phyloP scores from a whole-genome alignment of 2,329 filamentous ascomycete species.

The Akanthomyces lecanii region DNA sequence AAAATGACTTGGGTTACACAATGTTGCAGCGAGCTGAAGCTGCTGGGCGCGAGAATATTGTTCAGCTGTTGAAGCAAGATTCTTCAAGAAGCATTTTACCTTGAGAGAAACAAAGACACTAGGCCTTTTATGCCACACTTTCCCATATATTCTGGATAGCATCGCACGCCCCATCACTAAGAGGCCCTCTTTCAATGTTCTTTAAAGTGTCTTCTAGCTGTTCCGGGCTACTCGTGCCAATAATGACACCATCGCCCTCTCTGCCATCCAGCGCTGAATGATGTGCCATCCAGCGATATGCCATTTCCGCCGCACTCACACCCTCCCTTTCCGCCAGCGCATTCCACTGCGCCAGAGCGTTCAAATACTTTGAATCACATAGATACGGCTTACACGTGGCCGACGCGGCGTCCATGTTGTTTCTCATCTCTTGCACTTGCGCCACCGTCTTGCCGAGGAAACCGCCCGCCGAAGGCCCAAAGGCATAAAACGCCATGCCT shows the following conservation, averaged over 20 bases:
- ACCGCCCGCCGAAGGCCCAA: slow-evolving; percentile 19
- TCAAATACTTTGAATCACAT: slow-evolving; percentile 11
- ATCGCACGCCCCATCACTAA: slow-evolving; percentile 16
- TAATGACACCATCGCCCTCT: slow-evolving; percentile 2
- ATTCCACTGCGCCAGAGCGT: slow-evolving; percentile 17
- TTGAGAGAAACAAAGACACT: neutral
- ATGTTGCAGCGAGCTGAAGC: too few relatives aligned
- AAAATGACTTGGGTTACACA: too few relatives aligned
- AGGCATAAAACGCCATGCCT: slow-evolving; percentile 21
- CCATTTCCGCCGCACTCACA: slow-evolving; percentile 16
- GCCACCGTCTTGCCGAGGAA: slow-evolving; percentile 20
- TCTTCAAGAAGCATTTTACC: too few relatives aligned
- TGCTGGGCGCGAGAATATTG: too few relatives aligned
- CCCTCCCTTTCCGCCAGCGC: slow-evolving; percentile 16
- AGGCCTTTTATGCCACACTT: neutral
- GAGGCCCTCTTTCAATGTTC: slow-evolving; percentile 14
- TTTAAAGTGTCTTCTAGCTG: slow-evolving; percentile 7
- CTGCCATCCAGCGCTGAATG: slow-evolving; percentile 9
- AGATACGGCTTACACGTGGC: slow-evolving; percentile 19
- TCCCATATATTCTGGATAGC: slow-evolving; percentile 18
- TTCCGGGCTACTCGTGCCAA: slow-evolving; percentile 7
- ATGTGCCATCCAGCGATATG: slow-evolving; percentile 11
- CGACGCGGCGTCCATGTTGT: slow-evolving; percentile 1
- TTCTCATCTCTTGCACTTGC: slow-evolving; percentile 15
- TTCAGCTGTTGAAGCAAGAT: too few relatives aligned